These are phyloP conservation scores for Patellaria atrata DNA, from an alignment of 495 filamentous ascomycete genomes.

Conservation along the genomic window DNA sequence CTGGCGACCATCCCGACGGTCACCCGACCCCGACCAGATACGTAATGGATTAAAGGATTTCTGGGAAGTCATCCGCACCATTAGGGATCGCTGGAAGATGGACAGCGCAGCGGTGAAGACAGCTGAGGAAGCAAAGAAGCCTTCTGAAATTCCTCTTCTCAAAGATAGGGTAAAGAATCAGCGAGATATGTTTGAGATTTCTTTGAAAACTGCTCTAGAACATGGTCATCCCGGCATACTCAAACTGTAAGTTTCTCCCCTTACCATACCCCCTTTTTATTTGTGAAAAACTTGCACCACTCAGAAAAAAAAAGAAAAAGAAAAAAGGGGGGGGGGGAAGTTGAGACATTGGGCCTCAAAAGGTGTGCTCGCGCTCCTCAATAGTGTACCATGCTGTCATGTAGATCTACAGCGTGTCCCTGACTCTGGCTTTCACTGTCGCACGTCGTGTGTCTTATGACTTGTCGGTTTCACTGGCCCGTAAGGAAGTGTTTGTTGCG, in stretches of 20 bases:
- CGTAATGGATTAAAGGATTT: constrained; percentile 39
- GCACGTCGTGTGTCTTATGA: too few relatives aligned
- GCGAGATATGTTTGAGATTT: constrained; percentile 43
- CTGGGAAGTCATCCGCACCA: constrained; percentile 46
- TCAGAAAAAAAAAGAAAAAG: constrained; percentile 19
- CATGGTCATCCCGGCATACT: constrained; percentile 51
- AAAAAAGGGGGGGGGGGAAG: too few relatives aligned
- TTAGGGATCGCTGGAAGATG: constrained; percentile 49
- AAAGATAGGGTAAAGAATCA: constrained; percentile 38
- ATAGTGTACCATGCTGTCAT: too few relatives aligned
- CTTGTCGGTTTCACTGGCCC: neutral
- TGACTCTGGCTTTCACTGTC: too few relatives aligned
- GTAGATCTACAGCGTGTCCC: too few relatives aligned
- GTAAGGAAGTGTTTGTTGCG: neutral
- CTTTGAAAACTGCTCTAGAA: constrained; percentile 43
- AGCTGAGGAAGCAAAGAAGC: constrained; percentile 39
- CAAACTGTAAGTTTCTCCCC: constrained; percentile 41
- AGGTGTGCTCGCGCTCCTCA: too few relatives aligned
- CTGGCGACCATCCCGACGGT: constrained; percentile 43
- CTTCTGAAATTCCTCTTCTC: constrained; percentile 33
- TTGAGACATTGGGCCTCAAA: too few relatives aligned
- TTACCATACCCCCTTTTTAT: constrained; percentile 16
- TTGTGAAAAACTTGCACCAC: constrained; percentile 2
- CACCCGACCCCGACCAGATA: constrained; percentile 33
- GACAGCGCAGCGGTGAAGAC: constrained; percentile 41